Conservation (phyloP, 495 filamentous ascomycete genomes). For the Recurvomyces mirabilis region DNA sequence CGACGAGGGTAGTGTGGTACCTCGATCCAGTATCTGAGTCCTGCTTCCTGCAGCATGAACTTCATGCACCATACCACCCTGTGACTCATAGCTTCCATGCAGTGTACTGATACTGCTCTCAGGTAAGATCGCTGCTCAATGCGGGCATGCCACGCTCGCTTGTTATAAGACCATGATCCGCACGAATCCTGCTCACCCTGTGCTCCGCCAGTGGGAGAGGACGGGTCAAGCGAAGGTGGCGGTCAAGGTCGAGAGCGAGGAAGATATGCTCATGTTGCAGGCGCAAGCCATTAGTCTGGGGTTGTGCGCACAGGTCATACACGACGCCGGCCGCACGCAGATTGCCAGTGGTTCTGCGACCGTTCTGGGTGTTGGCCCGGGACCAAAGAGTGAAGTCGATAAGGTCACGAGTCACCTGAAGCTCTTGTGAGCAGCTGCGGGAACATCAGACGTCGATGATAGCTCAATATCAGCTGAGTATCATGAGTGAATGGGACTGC, state of each 20-base stretch:
- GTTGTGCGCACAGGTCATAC: constrained; percentile 74
- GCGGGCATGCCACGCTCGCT: constrained; percentile 87
- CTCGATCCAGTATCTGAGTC: too few relatives aligned
- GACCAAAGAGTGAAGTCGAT: constrained; percentile 77
- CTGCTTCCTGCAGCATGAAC: too few relatives aligned
- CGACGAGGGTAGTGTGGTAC: too few relatives aligned
- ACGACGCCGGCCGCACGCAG: constrained; percentile 94
- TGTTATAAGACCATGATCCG: constrained; percentile 77
- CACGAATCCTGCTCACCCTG: constrained; percentile 43
- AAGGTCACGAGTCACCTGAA: constrained; percentile 80
- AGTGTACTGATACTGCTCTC: constrained; percentile 5
- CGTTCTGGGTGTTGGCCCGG: constrained; percentile 80
- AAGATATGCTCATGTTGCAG: constrained; percentile 66
- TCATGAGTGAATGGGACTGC: too few relatives aligned
- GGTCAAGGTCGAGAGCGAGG: constrained; percentile 69
- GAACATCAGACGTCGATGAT: background rate
- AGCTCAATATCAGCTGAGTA: too few relatives aligned
- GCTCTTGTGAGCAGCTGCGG: constrained; percentile 48
- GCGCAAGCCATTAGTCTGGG: constrained; percentile 72
- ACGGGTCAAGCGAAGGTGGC: constrained; percentile 86
- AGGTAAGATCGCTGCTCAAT: constrained; percentile 98
- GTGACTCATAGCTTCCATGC: background rate
- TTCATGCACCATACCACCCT: too few relatives aligned
- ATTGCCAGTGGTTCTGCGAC: constrained; percentile 87
- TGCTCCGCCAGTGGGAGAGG: constrained; percentile 78